Evolutionary conservation across 2,329 filamentous ascomycete genomes (phyloP), one percentile per base, ranked within the genome.

Genomic region (Diaporthe helianthi): DNA sequence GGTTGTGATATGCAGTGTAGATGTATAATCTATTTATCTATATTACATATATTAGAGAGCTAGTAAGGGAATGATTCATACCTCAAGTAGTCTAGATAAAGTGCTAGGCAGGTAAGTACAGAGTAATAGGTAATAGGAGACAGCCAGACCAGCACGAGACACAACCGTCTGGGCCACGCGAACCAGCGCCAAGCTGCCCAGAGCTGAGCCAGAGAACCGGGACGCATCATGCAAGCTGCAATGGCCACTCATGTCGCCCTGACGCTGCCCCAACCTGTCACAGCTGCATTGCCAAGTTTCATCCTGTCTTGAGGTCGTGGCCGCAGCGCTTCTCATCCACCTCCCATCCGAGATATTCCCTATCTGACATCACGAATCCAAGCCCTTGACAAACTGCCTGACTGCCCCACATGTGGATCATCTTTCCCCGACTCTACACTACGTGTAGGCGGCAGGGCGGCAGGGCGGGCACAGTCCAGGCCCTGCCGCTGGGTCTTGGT

Each of bases 291-390:
- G 54, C 46, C 54, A 54, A 41, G 52, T 53, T 60, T 38, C 52
- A 24, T 41, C 58, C 49, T 29, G 58, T 63, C 44, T 22, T 63
- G n/a, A 24, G 3, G 33, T 61, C 58, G 58, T 44, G 58, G 58
- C 58, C 58, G n/a, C n/a, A n/a, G n/a, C n/a, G 58, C 58, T 31
- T 19, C 36, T 63, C 44, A 12, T 47, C 26, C 58, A 24, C 26
- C 46, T 52, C 68, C 65, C 58, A 46, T 15, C 68, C 68, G 68
- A 46, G 31, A 55, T 66, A 47, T 70, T 49, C 68, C 68, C 65
- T 68, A 68, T 68, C 68, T 70, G 54, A 70, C 68, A 70, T 68
- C 68, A 70, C 47, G 49, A 29, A 9, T 19, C 13, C 49, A 26
- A 26, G 33, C 26, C 33, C 33, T 41, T 58, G 33, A 36, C 54